Conservation (phyloP, 2,329 filamentous ascomycete genomes). For the Colletotrichum musae region DNA sequence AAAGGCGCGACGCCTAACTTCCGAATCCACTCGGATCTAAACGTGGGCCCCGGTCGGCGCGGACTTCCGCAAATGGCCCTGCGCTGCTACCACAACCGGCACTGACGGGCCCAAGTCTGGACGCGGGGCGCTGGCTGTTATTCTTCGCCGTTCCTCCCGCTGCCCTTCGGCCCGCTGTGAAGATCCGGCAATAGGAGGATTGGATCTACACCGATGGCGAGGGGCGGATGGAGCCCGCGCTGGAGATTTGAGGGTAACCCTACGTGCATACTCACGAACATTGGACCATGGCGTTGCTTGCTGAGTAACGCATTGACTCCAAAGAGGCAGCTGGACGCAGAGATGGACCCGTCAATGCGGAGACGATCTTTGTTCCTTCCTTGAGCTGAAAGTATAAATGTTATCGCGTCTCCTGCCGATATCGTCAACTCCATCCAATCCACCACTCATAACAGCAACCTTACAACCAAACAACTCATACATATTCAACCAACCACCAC, state of each 20-base stretch:
- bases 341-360: constrained; percentile 6
- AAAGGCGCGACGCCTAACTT: neutral
- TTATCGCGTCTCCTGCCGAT: neutral
- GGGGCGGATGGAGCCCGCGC: constrained; percentile 1
- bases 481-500: neutral
- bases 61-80: neutral
- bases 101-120: neutral
- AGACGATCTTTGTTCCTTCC: neutral
- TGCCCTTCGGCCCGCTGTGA: too few relatives aligned
- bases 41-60: constrained; percentile 3
- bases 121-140: neutral
- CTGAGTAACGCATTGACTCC: constrained; percentile 9
- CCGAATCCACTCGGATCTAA: constrained; percentile 23
- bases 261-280: neutral
- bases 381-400: constrained; percentile 14
- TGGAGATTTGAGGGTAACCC: constrained; percentile 3
- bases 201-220: too few relatives aligned
- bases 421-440: neutral
- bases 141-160: too few relatives aligned
- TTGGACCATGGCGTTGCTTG: neutral
- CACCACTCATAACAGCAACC: too few relatives aligned
- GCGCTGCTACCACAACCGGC: neutral
- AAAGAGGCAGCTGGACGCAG: constrained; percentile 15
- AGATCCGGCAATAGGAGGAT: too few relatives aligned
- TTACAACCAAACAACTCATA: neutral